phyloP scores from a whole-genome alignment of 495 filamentous ascomycete genomes.

The Patellaria atrata region DNA sequence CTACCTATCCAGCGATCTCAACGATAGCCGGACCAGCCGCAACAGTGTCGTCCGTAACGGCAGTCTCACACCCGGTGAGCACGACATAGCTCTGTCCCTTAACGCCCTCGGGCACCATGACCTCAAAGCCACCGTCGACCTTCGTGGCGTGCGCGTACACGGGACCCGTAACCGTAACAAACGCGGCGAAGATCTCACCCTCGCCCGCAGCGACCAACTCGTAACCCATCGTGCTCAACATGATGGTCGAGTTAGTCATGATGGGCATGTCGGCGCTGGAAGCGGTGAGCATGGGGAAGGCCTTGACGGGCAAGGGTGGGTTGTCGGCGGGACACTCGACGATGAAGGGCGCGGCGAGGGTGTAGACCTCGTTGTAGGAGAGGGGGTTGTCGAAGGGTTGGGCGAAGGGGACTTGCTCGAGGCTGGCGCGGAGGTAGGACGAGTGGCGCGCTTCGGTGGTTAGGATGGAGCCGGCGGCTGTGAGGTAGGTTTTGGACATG shows the following conservation, averaged over 20 bases:
- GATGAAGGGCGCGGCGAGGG: slow-evolving; percentile 46
- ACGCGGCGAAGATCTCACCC: slow-evolving; percentile 26
- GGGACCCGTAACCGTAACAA: slow-evolving; percentile 28
- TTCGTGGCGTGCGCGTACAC: slow-evolving; percentile 16
- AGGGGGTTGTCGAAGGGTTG: slow-evolving; percentile 45
- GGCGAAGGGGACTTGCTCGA: slow-evolving; percentile 36
- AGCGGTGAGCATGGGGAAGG: slow-evolving; percentile 27
- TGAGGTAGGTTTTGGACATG: slow-evolving; percentile 36
- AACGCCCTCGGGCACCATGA: slow-evolving; percentile 29
- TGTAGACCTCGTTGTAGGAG: slow-evolving; percentile 43
- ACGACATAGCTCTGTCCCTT: slow-evolving; percentile 36
- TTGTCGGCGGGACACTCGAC: slow-evolving; percentile 39
- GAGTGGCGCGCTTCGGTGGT: slow-evolving; percentile 49
- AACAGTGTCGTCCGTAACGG: slow-evolving; percentile 32
- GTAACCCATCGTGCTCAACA: slow-evolving; percentile 11
- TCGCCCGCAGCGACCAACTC: slow-evolving; percentile 4
- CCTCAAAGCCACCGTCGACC: slow-evolving; percentile 10
- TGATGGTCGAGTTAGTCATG: slow-evolving; percentile 9
- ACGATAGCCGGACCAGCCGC: slow-evolving; percentile 34
- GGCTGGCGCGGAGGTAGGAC: slow-evolving; percentile 39
- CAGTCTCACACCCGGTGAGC: slow-evolving; percentile 26
- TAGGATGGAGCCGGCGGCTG: slow-evolving; percentile 47
- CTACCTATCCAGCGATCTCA: slow-evolving; percentile 21
- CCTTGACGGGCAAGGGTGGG: slow-evolving; percentile 40
- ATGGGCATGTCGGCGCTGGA: slow-evolving; percentile 7